Conservation (phyloP, 2,329 filamentous ascomycete species). For the Penicillium thymicola region DNA sequence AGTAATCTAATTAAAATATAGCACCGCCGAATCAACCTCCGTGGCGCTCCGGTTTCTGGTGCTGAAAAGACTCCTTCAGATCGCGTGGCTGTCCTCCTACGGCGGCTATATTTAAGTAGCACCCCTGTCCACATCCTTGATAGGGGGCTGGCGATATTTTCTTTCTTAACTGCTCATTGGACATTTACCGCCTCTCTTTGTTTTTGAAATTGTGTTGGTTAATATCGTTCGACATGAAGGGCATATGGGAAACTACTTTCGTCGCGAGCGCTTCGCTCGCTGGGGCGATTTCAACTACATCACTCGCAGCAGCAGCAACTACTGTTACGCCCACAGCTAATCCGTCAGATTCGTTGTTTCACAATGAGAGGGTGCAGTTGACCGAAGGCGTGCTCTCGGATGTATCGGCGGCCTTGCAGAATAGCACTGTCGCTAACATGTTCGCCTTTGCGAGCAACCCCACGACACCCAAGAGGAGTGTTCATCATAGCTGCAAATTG, state of each 20-base stretch:
- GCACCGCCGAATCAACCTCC: background rate
- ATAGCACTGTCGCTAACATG: conserved; percentile 30
- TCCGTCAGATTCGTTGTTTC: conserved; percentile 3
- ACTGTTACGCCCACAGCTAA: background rate
- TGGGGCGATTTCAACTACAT: conserved; percentile 2
- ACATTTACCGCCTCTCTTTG: background rate
- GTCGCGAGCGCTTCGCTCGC: conserved; percentile 2
- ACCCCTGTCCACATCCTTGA: background rate
- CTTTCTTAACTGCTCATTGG: background rate
- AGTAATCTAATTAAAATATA: background rate
- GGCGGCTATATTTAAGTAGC: background rate
- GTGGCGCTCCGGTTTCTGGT: background rate
- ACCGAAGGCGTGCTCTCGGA: conserved; percentile 36
- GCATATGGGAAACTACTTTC: background rate
- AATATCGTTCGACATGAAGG: conserved; percentile 2
- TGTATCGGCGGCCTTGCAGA: conserved; percentile 25
- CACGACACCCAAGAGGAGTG: conserved; percentile 26
- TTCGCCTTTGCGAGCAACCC: conserved; percentile 31
- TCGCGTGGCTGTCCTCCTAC: background rate
- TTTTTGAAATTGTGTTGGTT: background rate
- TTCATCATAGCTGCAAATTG: conserved; percentile 40
- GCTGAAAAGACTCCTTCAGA: background rate
- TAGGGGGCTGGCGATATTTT: background rate
- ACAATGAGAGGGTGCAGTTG: conserved; percentile 30
- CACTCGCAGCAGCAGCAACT: conserved; percentile 10